phyloP scores from a whole-genome alignment of 2,329 filamentous ascomycete genomes.

The Drechslerella coelobrocha region DNA sequence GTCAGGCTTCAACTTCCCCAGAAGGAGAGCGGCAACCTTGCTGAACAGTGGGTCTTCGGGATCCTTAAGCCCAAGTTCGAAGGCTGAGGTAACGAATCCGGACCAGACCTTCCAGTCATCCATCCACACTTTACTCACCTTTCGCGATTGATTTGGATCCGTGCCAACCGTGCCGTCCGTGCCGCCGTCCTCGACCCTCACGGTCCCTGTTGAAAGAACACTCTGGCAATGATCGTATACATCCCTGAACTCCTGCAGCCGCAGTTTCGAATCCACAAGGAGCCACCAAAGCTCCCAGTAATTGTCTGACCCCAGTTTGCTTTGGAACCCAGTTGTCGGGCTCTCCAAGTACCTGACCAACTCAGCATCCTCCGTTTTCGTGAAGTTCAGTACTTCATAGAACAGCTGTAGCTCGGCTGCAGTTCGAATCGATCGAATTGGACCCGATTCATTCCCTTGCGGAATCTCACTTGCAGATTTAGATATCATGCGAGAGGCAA shows the following conservation, averaged over 20 bases:
- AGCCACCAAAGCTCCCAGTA: conserved; percentile 49
- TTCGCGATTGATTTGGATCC: conserved; percentile 35
- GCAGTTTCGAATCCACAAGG: conserved; percentile 37
- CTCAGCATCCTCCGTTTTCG: conserved; percentile 32
- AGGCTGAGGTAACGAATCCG: conserved; percentile 53
- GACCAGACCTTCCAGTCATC: conserved; percentile 56
- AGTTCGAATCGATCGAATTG: conserved; percentile 55
- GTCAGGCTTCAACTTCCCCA: conserved; percentile 34
- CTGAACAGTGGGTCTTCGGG: conserved; percentile 36
- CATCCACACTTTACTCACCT: conserved; percentile 43
- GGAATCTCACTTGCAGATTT: conserved; percentile 55
- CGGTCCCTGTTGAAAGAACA: conserved; percentile 35
- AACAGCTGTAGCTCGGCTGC: conserved; percentile 55
- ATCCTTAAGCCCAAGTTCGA: conserved; percentile 32
- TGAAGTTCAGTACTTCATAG: conserved; percentile 52
- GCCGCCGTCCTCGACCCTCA: conserved; percentile 13
- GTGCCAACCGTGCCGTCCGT: conserved; percentile 29
- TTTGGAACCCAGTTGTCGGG: conserved; percentile 40
- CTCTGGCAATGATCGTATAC: conserved; percentile 42
- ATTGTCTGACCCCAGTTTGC: conserved; percentile 35
- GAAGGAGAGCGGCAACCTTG: conserved; percentile 36
- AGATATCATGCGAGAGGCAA: conserved; percentile 56
- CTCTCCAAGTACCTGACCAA: conserved; percentile 39
- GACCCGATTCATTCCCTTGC: conserved; percentile 52
- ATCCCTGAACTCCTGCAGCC: conserved; percentile 39